Evolutionary conservation across 2,329 filamentous ascomycete genomes (phyloP), one percentile per base, ranked within the genome.

Genomic region (Catunica adiposa): DNA sequence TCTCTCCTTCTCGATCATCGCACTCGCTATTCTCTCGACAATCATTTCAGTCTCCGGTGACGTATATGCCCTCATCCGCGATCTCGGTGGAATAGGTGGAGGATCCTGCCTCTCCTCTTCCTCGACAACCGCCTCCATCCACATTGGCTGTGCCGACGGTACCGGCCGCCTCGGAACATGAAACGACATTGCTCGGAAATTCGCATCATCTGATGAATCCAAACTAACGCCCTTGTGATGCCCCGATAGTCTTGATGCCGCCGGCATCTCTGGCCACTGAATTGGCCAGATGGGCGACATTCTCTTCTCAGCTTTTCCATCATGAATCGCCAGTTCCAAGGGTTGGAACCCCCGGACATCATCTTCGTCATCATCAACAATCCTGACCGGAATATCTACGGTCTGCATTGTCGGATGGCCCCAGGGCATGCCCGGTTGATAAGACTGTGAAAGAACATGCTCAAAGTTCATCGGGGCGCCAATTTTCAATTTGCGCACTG

Each of bases 401-500:
- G 29, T 20, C 31, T 17, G 17, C 38, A 25, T 53, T 31, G 22
- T 42, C 42, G 29, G 22, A 26, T 40, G 51, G 17, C 6, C 26
- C n/a, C 15, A 57, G 20, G 40, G 38, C 17, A 26, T 55, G 7
- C 22, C 20, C 0, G 38, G 61, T 62, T 50, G 65, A 64, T 11
- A 53, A 5, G 56, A 58, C 50, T 55, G 56, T 15, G 56, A 53
- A 8, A 53, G 51, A 25, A 58, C 56, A 67, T 82, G 79, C 50
- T 74, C 75, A 62, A 83, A 83, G 64, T 82, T 70, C 51, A 73
- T 73, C 2, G 79, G 79, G 20, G 70, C 70, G 44, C 78, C 80
- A 62, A 83, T 82, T 58, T 70, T 70, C 66, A 73, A 76, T 63
- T 29, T 51, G 17, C 48, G 22, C n/a, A 51, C 20, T 9, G 48